Evolutionary conservation across 2,329 filamentous ascomycete genomes (phyloP), one percentile per base, ranked within the genome.

Genomic region (Hypoxylon sp.): DNA sequence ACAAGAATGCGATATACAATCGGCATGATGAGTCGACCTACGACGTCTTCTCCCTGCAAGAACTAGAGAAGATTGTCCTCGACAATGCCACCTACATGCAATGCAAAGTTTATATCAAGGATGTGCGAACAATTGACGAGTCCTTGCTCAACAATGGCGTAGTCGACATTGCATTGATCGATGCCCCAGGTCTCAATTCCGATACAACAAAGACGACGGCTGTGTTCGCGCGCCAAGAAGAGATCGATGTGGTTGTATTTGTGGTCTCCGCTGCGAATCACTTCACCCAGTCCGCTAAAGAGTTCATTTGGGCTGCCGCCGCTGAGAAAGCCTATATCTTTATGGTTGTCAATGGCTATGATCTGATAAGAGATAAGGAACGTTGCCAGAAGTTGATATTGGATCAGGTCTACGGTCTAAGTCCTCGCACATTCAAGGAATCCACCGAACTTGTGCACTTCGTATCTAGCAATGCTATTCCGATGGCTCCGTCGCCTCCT

Each of bases 281-380:
- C 81, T 98, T 99, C 78, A 99, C 96, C 0, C 90, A 97, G 60
- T 97, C 96, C 0, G 94, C 96, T n/a, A 97, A 93, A 81, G 96
- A 99, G 75, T 99, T 99, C 77, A 97, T 99, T 69, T 92, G 93
- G 85, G 95, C 95, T 55, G 96, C 96, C 1, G 96, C 96, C 0
- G 90, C 95, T 44, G 96, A 99, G 78, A 99, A 99, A 81, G 95
- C 96, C 0, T 99, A 99, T 78, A 94, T 99, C 70, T 99, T 99
- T 80, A 97, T 99, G 80, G 96, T 99, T 13, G 96, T 99, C 72
- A 99, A 99, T 78, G 94, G 95, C 17, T 99, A 94, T 76, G 96
- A 99, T 80, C 92, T 92, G 68, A 98, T 99, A 75, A 88, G 92
- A 70, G 94, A 98, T 80, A 96, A 98, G 83, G 87, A 93, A 66